phyloP scores from a whole-genome alignment of 331 rosid species.

The Rhamnella rubrinervis region DNA sequence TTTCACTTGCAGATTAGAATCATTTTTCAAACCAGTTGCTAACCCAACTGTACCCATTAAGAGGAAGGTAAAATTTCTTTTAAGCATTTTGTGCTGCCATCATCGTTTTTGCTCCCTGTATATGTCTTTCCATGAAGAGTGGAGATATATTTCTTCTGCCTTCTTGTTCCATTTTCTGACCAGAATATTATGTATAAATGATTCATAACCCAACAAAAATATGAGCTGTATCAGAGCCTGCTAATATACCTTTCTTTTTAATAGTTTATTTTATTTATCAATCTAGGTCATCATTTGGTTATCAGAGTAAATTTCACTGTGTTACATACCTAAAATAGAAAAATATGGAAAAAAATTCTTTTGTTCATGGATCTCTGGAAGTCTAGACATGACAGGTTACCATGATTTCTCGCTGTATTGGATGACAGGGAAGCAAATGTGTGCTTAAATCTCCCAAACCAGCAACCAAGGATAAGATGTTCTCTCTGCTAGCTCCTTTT shows the following conservation, averaged over 20 bases:
- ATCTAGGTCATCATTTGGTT: neutral
- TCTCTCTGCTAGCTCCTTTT: slow-evolving; percentile 44
- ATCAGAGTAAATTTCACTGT: neutral
- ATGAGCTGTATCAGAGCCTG: slow-evolving; percentile 7
- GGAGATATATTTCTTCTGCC: neutral
- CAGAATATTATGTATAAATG: neutral
- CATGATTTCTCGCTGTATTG: slow-evolving; percentile 53
- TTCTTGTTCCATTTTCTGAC: neutral
- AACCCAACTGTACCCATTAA: slow-evolving; percentile 66
- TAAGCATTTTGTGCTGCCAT: slow-evolving; percentile 19
- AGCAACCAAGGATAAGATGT: slow-evolving; percentile 57
- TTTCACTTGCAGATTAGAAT: slow-evolving; percentile 62
- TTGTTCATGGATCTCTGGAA: slow-evolving; percentile 9
- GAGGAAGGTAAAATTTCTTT: slow-evolving; percentile 62
- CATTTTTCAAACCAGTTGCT: slow-evolving; percentile 78
- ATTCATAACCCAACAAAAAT: neutral
- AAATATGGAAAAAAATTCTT: neutral
- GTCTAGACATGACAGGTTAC: slow-evolving; percentile 40
- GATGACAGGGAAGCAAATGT: slow-evolving; percentile 83
- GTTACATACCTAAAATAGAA: slow-evolving; percentile 6
- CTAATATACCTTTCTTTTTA: neutral
- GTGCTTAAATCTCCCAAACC: slow-evolving; percentile 65
- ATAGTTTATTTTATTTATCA: neutral
- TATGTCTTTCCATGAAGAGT: neutral
- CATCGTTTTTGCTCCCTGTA: slow-evolving; percentile 7